Base-by-base conservation (phyloP, 495 filamentous ascomycete species). In the Neurospora cerealis region DNA sequence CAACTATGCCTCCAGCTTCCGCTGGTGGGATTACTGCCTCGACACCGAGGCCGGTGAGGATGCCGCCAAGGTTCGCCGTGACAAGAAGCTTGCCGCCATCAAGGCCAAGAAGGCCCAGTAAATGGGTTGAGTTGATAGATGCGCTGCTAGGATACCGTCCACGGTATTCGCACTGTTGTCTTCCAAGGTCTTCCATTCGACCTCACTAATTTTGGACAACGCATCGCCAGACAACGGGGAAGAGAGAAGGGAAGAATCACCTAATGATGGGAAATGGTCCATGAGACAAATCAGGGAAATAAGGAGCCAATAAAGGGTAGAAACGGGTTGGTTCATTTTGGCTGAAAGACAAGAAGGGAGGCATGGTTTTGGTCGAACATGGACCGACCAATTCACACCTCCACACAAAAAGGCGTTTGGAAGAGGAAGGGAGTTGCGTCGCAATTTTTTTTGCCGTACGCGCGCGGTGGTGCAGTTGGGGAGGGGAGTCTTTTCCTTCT, bases 1-100 rank as follows among this genome's bases (percentile, higher is more conserved):
- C 71, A 99, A 99, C 85, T 99, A 97, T 81, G 87, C 95, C 34
- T 97, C 94, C 81, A 96, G 93, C 85, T 99, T 99, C 89, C 89
- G 96, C 79, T 99, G 96, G 96, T 98, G 96, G 96, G 96, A 99
- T 83, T 96, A 92, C 81, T 75, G 92, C 75, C 88, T 98, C 72
- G 94, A 98, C 82, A 99, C 96, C 70, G 95, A 99, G 86, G 92
- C 93, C 75, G 93, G 92, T 44, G 90, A 93, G 5, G 96, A 96
- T 81, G 93, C 96, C 10, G 86, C 91, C 62, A 94, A 94, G 88
- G 89, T 87, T 76, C 90, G 95, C 79, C 88, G 94, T 46, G 94
- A 96, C 83, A 88, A 88, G 78, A 96, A 93, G 87, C 71, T 90
- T 39, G 89, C 91, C 80, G 83, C 86, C 73, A 80, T 83, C 19